phyloP scores from a whole-genome alignment of 2,329 filamentous ascomycete species.

The Claviceps africana region DNA sequence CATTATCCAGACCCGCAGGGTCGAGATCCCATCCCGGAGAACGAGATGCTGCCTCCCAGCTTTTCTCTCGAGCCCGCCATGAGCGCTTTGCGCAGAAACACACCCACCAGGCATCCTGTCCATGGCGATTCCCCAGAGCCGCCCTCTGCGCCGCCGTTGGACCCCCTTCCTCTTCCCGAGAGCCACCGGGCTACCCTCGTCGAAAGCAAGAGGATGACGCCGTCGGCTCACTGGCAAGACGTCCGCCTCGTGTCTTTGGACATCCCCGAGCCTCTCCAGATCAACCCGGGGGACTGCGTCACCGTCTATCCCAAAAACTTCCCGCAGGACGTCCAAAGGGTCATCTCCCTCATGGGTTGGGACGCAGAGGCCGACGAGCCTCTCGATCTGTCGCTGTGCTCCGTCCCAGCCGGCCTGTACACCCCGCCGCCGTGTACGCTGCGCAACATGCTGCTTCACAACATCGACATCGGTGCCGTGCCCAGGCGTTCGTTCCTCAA shows the following conservation, averaged over 20 bases:
- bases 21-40: conserved; percentile 55
- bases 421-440: conserved; percentile 42
- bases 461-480: conserved; percentile 80
- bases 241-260: conserved; percentile 65
- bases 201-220: conserved; percentile 61
- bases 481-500: conserved; percentile 79
- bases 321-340: conserved; percentile 58
- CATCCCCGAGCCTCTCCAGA: conserved; percentile 15
- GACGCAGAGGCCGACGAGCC: conserved; percentile 52
- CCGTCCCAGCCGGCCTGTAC: conserved; percentile 21
- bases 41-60: conserved; percentile 62
- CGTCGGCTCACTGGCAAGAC: conserved; percentile 76
- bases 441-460: conserved; percentile 62
- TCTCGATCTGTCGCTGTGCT: conserved; percentile 36
- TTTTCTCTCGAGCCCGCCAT: conserved; percentile 28
- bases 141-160: conserved; percentile 14
- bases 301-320: conserved; percentile 83
- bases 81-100: neutral
- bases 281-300: conserved; percentile 64
- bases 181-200: conserved; percentile 43
- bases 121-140: conserved; percentile 8
- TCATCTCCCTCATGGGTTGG: conserved; percentile 75
- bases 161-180: conserved; percentile 40
- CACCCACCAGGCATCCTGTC: neutral
- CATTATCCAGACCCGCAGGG: conserved; percentile 56